These are phyloP conservation scores for Penicillium tannophilum DNA, from an alignment of 495 filamentous ascomycete species.

Conservation along the genomic window DNA sequence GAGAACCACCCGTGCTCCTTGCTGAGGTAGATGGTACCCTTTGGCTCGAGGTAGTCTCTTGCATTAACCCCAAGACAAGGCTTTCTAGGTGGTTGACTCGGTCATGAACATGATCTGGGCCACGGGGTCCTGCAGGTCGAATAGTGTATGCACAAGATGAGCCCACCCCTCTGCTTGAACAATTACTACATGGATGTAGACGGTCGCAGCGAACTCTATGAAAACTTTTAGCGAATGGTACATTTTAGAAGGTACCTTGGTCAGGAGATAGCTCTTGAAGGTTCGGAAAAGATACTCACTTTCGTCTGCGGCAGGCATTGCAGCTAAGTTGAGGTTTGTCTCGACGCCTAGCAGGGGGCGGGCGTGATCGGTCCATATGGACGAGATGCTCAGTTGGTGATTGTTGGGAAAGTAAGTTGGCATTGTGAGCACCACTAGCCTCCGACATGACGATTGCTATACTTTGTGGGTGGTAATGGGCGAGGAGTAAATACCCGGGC, in stretches of 20 bases:
- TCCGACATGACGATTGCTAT: background rate
- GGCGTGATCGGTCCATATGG: background rate
- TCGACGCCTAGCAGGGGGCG: constrained; percentile 1
- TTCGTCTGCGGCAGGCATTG: constrained; percentile 33
- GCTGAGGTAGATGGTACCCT: background rate
- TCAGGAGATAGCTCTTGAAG: background rate
- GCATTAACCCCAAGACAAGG: constrained; percentile 3
- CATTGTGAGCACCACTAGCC: background rate
- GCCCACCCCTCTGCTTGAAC: constrained; percentile 9
- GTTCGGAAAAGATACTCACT: constrained; percentile 28
- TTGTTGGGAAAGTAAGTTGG: background rate
- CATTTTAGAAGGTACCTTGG: background rate
- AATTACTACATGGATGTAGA: constrained; percentile 23
- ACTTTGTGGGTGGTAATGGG: background rate
- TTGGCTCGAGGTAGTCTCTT: background rate
- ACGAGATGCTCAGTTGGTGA: background rate
- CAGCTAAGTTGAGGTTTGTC: constrained; percentile 41
- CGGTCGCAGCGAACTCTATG: constrained; percentile 26
- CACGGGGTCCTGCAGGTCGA: background rate
- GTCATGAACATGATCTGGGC: background rate
- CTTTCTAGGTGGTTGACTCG: background rate
- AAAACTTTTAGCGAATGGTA: background rate
- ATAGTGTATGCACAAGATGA: constrained; percentile 16
- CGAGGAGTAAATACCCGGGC: too few species aligned
- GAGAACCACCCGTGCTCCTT: background rate